These are phyloP conservation scores for Debaryomyces singareniensis DNA, from an alignment of 1,139 yeast species.

Conservation along the genomic window DNA sequence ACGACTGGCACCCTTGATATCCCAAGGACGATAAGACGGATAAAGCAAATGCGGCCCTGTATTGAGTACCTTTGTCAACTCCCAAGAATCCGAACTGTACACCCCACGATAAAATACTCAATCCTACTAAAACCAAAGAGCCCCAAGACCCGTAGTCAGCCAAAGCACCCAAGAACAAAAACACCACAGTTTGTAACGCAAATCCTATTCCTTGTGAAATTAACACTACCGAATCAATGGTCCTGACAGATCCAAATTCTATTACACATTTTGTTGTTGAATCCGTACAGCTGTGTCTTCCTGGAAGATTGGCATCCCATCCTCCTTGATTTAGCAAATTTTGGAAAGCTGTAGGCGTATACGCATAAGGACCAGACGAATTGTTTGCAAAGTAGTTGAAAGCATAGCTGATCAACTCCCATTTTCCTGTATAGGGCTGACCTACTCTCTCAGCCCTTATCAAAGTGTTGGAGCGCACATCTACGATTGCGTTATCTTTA, in stretches of 20 bases:
- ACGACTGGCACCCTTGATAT: constrained; percentile 7
- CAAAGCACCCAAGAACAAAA: constrained; percentile 6
- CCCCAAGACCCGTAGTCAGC: constrained; percentile 6
- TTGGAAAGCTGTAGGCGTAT: constrained; percentile 7
- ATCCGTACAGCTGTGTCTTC: constrained; percentile 4
- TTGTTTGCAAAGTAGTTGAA: constrained; percentile 7
- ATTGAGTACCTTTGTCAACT: constrained; percentile 5
- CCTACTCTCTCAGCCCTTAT: background rate
- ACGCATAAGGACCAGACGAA: constrained; percentile 5
- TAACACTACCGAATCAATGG: constrained; percentile 6
- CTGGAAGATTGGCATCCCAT: constrained; percentile 4
- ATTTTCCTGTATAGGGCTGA: constrained; percentile 4
- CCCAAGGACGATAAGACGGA: constrained; percentile 6
- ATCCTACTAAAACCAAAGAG: constrained; percentile 3
- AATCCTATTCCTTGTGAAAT: constrained; percentile 6
- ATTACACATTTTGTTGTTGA: constrained; percentile 4
- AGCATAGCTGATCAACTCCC: constrained; percentile 6
- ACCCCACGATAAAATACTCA: constrained; percentile 6
- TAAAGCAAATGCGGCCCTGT: constrained; percentile 6
- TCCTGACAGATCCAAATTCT: constrained; percentile 4
- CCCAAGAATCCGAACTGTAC: constrained; percentile 6
- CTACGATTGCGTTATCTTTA: too few species aligned
- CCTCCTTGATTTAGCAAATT: constrained; percentile 6
- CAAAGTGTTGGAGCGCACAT: too few species aligned
- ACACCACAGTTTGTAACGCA: constrained; percentile 5